Base-by-base conservation (phyloP, 2,329 filamentous ascomycete species). In the Cladophialophora chaetospira region DNA sequence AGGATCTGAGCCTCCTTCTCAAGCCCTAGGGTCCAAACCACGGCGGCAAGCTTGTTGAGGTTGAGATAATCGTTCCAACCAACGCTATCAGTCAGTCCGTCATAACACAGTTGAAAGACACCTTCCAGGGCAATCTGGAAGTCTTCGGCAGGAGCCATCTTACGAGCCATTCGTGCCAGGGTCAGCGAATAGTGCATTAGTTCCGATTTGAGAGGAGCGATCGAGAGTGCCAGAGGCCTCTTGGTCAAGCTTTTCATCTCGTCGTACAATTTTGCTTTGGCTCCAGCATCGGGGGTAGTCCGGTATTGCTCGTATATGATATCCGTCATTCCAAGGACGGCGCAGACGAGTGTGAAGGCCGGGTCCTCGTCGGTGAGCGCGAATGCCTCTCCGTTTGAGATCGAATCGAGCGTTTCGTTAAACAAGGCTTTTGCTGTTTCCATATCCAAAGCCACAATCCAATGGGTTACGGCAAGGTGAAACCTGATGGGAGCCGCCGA, bases 161-260 rank as follows among this genome's bases (percentile, higher is more conserved):
- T 52, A 1, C 48, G 48, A 3, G 48, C 2, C 48, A 52, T 52
- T 2, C 31, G 28, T n/a, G 48, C 48, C 6, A 43, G 28, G 5
- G 36, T 43, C 1, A 29, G 21, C 6, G 21, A 21, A 31, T 52
- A 36, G 36, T 52, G 48, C 36, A 28, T 43, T 5, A 52, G 36
- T n/a, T 43, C 36, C 11, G 48, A 52, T 33, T 52, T 52, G 28
- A 43, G 33, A 17, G 48, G 10, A 8, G 48, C 19, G 19, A 52
- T 23, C 3, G 35, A 42, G 13, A n/a, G 48, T 13, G 48, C 48
- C 19, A 52, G 48, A 5, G 21, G 21, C 23, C 9, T 42, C 6
- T 52, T 15, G 36, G 48, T 43, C 35, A 52, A 36, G 48, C 48
- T 15, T 10, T 33, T 43, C 19, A 52, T 52, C 48, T 52, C 48